Evolutionary conservation across 1,284 basidiomycete species (phyloP), one percentile per base, ranked within the genome.

Genomic region (Gymnopus androsaceus): DNA sequence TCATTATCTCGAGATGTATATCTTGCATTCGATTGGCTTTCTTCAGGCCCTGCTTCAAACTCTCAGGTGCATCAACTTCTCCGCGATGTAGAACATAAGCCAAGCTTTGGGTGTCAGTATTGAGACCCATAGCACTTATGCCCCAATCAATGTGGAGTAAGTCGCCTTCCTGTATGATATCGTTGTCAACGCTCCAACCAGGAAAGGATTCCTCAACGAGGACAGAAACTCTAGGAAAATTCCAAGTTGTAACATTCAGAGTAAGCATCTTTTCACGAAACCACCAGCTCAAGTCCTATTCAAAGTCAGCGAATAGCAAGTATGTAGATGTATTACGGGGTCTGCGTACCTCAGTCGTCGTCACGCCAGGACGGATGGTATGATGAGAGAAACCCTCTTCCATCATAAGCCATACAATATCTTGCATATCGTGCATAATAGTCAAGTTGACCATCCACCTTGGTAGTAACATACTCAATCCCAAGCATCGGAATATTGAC

Each of bases 91-190:
- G 74, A 51, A 83, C 80, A 63, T 82, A 82, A 14, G 75, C 79
- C 67, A 82, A 74, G 58, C 82, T 80, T 60, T 82, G 81, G 0
- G 78, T 80, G 61, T 83, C 81, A 23, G 80, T 83, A 63, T 82
- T 79, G 68, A 82, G 66, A 21, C 77, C 75, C 74, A 82, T 77
- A 1, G 78, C 77, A 17, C 75, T 78, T 59, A 82, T 77, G 0
- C 81, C 80, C 62, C 79, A 80, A 61, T 83, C 80, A 51, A 81
- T 78, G 62, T 82, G 80, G 11, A 83, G 67, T 56, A 82, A 70
- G 62, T 82, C 78, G 51, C 79, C 76, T 61, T 75, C 72, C 17
- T 72, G 65, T 54, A 80, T 76, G 45, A 72, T 63, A 56, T 73
- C 68, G 23, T 72, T 65, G 9, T 75, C 73, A 21, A 76, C 78